A percentile compares a stretch with the other conserved stretches of the same genome.
phyloP scores from a whole-genome alignment of 1,284 basidiomycete genomes.

The Leucoagaricus sp. region DNA sequence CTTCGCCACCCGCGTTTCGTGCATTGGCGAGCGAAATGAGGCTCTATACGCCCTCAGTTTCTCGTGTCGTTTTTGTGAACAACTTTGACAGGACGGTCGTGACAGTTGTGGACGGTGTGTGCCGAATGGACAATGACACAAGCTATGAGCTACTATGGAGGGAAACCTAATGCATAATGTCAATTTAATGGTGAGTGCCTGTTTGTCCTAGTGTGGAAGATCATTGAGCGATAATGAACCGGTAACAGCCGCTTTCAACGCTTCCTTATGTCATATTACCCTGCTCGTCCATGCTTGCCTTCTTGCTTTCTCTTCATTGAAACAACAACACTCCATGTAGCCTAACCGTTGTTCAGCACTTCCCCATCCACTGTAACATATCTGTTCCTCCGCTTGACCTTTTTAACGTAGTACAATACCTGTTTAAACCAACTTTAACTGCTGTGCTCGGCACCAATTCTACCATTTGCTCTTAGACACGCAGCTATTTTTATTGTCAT shows the following conservation, averaged over 20 bases:
- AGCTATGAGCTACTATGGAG: slow-evolving; percentile 53
- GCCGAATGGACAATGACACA: slow-evolving; percentile 41
- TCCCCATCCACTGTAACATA: slow-evolving; percentile 15
- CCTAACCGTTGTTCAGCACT: slow-evolving; percentile 1
- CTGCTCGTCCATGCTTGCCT: not conserved
- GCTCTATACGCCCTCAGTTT: slow-evolving; percentile 54
- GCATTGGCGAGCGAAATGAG: slow-evolving; percentile 59
- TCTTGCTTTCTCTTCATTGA: slow-evolving; percentile 1
- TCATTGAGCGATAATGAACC: slow-evolving; percentile 13
- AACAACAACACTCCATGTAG: slow-evolving; percentile 7
- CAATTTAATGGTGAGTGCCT: slow-evolving; percentile 9
- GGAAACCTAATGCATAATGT: slow-evolving; percentile 42
- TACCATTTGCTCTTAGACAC: not conserved
- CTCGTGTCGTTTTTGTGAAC: slow-evolving; percentile 55
- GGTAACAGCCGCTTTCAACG: slow-evolving; percentile 12
- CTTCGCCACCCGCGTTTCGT: slow-evolving; percentile 49
- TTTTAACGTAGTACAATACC: not conserved
- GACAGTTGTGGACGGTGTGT: slow-evolving; percentile 41
- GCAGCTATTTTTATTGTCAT: slow-evolving; percentile 8
- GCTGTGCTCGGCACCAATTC: not conserved
- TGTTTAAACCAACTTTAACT: not conserved
- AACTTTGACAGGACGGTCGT: slow-evolving; percentile 61
- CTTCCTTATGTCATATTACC: slow-evolving; percentile 12
- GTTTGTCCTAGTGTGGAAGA: not conserved
- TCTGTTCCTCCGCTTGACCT: not conserved